phyloP scores from a whole-genome alignment of 2,329 filamentous ascomycete genomes.

The Scedosporium minutisporum region DNA sequence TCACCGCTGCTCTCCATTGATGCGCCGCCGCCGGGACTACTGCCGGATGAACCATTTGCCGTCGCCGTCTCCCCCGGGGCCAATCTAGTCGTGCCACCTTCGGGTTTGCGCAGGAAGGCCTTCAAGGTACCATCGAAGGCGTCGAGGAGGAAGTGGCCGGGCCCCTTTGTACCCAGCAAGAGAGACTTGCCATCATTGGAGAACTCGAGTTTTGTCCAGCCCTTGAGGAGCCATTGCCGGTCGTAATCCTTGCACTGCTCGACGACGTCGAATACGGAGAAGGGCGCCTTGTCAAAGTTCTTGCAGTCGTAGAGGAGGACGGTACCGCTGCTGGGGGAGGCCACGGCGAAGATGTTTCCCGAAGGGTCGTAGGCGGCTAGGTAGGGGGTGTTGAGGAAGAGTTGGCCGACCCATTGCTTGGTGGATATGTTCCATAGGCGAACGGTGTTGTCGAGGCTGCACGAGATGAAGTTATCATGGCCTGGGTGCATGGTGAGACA shows the following conservation, averaged over 20 bases:
- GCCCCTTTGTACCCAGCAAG: constrained; percentile 72
- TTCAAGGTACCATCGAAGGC: constrained; percentile 77
- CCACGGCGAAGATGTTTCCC: constrained; percentile 83
- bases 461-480: constrained; percentile 85
- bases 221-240: constrained; percentile 49
- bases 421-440: constrained; percentile 82
- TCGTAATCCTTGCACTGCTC: constrained; percentile 40
- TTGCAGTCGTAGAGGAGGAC: constrained; percentile 87
- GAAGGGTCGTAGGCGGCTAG: constrained; percentile 88
- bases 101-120: constrained; percentile 57
- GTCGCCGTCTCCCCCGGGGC: constrained; percentile 41
- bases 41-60: constrained; percentile 29
- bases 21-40: constrained; percentile 9
- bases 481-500: constrained; percentile 75
- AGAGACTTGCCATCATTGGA: constrained; percentile 90
- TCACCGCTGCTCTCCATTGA: constrained; percentile 58
- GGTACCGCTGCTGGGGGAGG: constrained; percentile 66
- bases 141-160: constrained; percentile 86
- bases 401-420: constrained; percentile 66
- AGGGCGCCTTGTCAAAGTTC: constrained; percentile 87
- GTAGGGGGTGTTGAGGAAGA: constrained; percentile 72
- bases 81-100: constrained; percentile 41
- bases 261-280: constrained; percentile 73
- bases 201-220: constrained; percentile 90
- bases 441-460: constrained; percentile 82